Evolutionary conservation across 345 rosid species (phyloP), one percentile per base, ranked within the genome.

Genomic region (Hibiscus mutabilis): DNA sequence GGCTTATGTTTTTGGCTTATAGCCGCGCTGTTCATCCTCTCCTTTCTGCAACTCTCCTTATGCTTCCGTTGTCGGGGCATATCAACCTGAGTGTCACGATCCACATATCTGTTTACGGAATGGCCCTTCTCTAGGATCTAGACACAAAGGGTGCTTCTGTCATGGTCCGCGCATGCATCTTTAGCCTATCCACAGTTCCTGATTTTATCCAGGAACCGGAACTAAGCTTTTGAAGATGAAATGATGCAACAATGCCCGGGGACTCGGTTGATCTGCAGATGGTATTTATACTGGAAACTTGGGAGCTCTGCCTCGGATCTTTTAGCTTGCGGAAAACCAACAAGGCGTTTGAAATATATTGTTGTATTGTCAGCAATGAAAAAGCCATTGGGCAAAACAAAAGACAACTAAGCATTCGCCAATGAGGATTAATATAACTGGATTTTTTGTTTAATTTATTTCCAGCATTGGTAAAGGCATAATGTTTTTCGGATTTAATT

Each of bases 11-110:
- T 35, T 37, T 8, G 42, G 11, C 42, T 37, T 8, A 1, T 47
- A 46, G 16, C 11, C 22, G 0, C 18, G 24, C 7, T 4, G 10
- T 53, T 53, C 22, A 19, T 52, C 58, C 24, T 18, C 58, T 6
- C 6, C 13, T 1, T 18, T 15, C 19, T 37, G 42, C 12, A 40
- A 63, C 60, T 68, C 47, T 25, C 72, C 73, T 75, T 76, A 40
- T 37, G 73, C 69, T 76, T 71, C 69, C 79, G 60, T 24, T 72
- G 37, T 67, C 52, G 60, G 29, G 27, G 60, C 79, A 70, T 14
- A 55, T 55, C 35, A 52, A 60, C 33, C 22, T 14, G 14, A 70
- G 12, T 40, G 13, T 18, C 53, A 49, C 53, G 64, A 25, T 6
- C 57, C 57, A 6, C 10, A 6, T 18, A 10, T 1, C n/a, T 52